phyloP scores from a whole-genome alignment of 495 filamentous ascomycete genomes.

The Collariella sp. region DNA sequence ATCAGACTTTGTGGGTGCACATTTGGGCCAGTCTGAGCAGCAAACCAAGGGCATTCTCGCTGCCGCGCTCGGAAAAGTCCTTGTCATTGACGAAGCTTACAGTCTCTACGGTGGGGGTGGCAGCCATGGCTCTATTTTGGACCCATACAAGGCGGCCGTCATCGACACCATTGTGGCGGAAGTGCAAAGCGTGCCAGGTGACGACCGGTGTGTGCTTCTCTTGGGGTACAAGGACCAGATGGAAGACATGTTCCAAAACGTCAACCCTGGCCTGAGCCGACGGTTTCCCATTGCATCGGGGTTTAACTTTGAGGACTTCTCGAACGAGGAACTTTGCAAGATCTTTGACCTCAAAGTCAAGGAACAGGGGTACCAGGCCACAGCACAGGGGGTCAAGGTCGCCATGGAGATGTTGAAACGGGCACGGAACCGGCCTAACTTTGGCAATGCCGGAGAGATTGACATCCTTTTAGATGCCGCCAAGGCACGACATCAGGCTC shows the following conservation, averaged over 20 bases:
- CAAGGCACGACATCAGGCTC: constrained; percentile 50
- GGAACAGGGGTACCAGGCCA: constrained; percentile 37
- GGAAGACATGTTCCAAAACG: constrained; percentile 68
- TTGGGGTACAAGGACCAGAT: constrained; percentile 74
- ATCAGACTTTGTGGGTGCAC: constrained; percentile 59
- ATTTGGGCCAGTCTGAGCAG: constrained; percentile 57
- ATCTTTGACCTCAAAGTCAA: constrained; percentile 54
- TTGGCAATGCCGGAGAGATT: constrained; percentile 56
- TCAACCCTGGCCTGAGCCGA: constrained; percentile 65
- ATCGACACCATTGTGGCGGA: constrained; percentile 78
- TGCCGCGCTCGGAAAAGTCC: constrained; percentile 58
- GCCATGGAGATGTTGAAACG: constrained; percentile 45
- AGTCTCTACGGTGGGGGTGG: constrained; percentile 34
- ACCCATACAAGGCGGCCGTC: constrained; percentile 56
- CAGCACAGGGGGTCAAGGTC: constrained; percentile 33
- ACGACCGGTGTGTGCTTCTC: constrained; percentile 69
- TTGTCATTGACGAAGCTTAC: constrained; percentile 74
- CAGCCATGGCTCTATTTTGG: constrained; percentile 19
- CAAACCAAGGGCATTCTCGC: constrained; percentile 65
- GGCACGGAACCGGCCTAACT: constrained; percentile 48
- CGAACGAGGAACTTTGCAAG: constrained; percentile 43
- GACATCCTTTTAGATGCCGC: constrained; percentile 56
- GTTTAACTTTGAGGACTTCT: constrained; percentile 67
- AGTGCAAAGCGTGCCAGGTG: constrained; percentile 65
- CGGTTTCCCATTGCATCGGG: constrained; percentile 58